These are phyloP conservation scores for Colletotrichum horii DNA, from an alignment of 2,329 filamentous ascomycete species.

Conservation along the genomic window DNA sequence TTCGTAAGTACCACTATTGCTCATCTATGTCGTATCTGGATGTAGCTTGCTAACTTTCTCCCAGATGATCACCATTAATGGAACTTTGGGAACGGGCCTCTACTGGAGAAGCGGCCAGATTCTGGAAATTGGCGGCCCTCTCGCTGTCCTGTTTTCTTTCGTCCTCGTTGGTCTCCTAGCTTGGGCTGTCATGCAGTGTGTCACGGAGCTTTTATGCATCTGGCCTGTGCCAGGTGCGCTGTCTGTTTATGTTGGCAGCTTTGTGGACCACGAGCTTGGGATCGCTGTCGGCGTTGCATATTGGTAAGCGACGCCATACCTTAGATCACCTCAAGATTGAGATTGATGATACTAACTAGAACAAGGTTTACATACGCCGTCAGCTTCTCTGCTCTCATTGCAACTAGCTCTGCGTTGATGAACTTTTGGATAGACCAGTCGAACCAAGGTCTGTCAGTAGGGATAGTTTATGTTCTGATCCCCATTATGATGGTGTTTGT, in stretches of 20 bases:
- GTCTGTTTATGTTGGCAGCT: constrained; percentile 34
- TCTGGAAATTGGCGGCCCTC: constrained; percentile 30
- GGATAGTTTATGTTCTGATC: constrained; percentile 27
- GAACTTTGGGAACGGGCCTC: constrained; percentile 30
- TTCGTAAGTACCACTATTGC: constrained; percentile 10
- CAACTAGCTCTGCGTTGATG: constrained; percentile 27
- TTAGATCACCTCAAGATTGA: background rate
- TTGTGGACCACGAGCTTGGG: constrained; percentile 35
- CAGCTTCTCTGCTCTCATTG: constrained; percentile 30
- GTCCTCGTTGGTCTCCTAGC: constrained; percentile 30
- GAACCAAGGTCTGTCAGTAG: constrained; percentile 19
- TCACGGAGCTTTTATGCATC: constrained; percentile 34
- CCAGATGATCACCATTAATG: constrained; percentile 24
- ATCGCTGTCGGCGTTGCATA: constrained; percentile 35
- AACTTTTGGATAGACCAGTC: constrained; percentile 26
- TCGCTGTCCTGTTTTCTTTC: constrained; percentile 31
- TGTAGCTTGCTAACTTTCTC: background rate
- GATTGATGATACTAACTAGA: background rate
- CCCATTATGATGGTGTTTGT: constrained; percentile 8
- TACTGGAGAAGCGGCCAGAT: constrained; percentile 34
- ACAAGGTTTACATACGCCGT: constrained; percentile 27
- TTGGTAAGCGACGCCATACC: constrained; percentile 29
- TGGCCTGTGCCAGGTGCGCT: constrained; percentile 37
- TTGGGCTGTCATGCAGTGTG: constrained; percentile 35
- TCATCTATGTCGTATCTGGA: background rate